Percentiles rank a stretch among this genome's conserved stretches.
Conservation (phyloP, 371 early-diverging fungal genomes). For the Batkoa obscura region DNA sequence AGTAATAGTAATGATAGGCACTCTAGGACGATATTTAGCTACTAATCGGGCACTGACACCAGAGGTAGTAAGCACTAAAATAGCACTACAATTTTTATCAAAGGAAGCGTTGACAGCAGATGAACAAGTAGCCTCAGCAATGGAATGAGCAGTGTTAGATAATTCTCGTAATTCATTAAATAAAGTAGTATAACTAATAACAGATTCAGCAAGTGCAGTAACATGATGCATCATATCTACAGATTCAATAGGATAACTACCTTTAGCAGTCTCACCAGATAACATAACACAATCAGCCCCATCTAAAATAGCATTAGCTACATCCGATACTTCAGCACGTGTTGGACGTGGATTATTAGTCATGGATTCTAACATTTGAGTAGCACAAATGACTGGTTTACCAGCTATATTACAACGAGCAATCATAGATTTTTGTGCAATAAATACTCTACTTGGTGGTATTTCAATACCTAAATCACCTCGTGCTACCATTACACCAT, state of each 20-base stretch:
- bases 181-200: conserved; percentile 53
- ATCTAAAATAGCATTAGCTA: conserved; percentile 94
- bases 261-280: conserved; percentile 97
- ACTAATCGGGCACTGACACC: conserved; percentile 77
- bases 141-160: conserved; percentile 49
- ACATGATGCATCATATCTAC: conserved; percentile 59
- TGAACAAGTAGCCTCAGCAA: conserved; percentile 83
- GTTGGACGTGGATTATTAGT: conserved; percentile 91
- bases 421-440: conserved; percentile 95
- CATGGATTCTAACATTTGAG: conserved; percentile 99
- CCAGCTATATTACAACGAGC: conserved; percentile 82
- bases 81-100: conserved; percentile 68
- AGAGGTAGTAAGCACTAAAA: conserved; percentile 64
- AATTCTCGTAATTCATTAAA: conserved; percentile 63
- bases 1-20: conserved; percentile 84
- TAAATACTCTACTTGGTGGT: conserved; percentile 74
- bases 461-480: conserved; percentile 98
- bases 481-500: conserved; percentile 98
- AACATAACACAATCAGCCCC: conserved; percentile 98
- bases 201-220: conserved; percentile 51
- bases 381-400: conserved; percentile 95
- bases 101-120: conserved; percentile 80
- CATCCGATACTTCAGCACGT: conserved; percentile 96
- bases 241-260: conserved; percentile 54
- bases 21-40: conserved; percentile 84